Evolutionary conservation across 106 monocot species (phyloP), one percentile per base, ranked within the genome.

Genomic region (Vanilla planifolia): DNA sequence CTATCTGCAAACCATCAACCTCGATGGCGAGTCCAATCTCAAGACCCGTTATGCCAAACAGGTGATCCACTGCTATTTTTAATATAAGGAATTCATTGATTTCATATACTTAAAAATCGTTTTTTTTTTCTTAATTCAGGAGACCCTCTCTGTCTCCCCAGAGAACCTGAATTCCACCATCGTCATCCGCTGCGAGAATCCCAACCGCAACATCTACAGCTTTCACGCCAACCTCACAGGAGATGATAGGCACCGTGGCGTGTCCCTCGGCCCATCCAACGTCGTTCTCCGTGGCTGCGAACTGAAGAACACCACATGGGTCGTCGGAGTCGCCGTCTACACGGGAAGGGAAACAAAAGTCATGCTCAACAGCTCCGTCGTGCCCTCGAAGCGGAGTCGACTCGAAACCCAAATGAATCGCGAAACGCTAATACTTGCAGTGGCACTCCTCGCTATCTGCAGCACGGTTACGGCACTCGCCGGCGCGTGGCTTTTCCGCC

Each of bases 11-110:
- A 95, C 95, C 62, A 83, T 86, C 50, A 95, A 95, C 46, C 73
- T 95, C 20, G 95, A 95, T 63, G 95, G 95, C 33, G 95, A 95
- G 71, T 95, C 95, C 14, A 95, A 95, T 43, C 86, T 95, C 61
- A 95, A 95, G 67, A 89, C 89, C 17, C 71, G 95, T 43, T 89
- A 90, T 61, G 95, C 95, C 17, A 89, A 79, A 71, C 72, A 71
- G 27, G 76, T 76, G 59, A 81, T 72, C 9, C 43, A 63, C 2
- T 9, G n/a, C n/a, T n/a, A n/a, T n/a, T n/a, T n/a, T n/a, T n/a
- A n/a, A n/a, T n/a, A n/a, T n/a, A n/a, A n/a, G n/a, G n/a, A n/a
- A n/a, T n/a, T n/a, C n/a, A n/a, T n/a, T n/a, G n/a, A n/a, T n/a
- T n/a, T n/a, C n/a, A n/a, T n/a, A n/a, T n/a, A n/a, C n/a, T n/a